Base-by-base conservation (phyloP, 192 early-diverging fungal genomes). In the Podila clonocystis region DNA sequence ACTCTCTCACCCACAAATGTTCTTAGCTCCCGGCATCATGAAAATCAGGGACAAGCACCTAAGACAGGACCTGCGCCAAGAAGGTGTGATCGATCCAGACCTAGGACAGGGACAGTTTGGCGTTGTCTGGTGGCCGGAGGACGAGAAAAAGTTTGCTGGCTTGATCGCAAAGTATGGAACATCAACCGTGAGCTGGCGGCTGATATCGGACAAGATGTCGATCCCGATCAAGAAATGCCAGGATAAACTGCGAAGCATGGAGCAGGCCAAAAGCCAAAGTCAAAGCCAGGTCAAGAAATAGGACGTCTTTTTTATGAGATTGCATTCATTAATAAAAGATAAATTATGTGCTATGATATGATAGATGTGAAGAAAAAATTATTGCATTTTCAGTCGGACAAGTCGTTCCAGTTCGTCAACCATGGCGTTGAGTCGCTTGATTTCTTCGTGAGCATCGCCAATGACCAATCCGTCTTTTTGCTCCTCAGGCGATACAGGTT, bases 351-450 rank as follows among this genome's bases (percentile, higher is more conserved):
- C 41, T 45, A 45, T 45, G 11, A 17, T 15, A 17, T 45, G 3
- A 12, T 45, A 17, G 13, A 60, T 17, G 29, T 4, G 30, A 60
- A 30, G 58, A 12, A 29, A 19, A 30, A 33, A 31, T 2, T 29
- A 38, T 34, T 34, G 45, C 64, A 71, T 62, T 24, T 71, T 78
- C 17, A 71, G 48, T 30, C 41, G 45, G 20, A 71, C 63, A 2
- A 71, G 19, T 13, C 75, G 75, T 30, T 79, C 75, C 8, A 79
- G 60, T 13, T 71, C 75, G 13, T 79, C 75, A 17, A 78, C 75
- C 68, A 72, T 78, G 13, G 63, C 60, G 34, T 78, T 78, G 50
- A 78, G 50, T 48, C 75, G 63, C 29, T 45, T 71, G 65, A 78
- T 78, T 38, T 78, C 75, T 26, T 62, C 75, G n/a, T 78, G 50